phyloP scores from a whole-genome alignment of 805 yeast species.

The Pichia exigua region DNA sequence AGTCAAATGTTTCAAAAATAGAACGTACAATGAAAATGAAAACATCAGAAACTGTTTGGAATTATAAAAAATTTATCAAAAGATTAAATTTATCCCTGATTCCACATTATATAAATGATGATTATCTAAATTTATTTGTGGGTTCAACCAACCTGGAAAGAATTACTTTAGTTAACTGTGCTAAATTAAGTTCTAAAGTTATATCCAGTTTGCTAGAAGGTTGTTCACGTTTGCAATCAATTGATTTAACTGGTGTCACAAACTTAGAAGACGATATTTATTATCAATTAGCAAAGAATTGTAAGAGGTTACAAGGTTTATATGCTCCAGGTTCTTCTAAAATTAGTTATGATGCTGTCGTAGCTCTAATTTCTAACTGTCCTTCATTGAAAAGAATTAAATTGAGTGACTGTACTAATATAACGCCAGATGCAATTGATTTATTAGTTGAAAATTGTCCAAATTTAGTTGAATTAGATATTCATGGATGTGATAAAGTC shows the following conservation, averaged over 20 bases:
- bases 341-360: conserved; percentile 61
- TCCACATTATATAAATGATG: conserved; percentile 59
- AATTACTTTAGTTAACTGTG: conserved; percentile 76
- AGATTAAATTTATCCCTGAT: conserved; percentile 75
- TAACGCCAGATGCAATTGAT: conserved; percentile 56
- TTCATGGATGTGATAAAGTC: conserved; percentile 72
- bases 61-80: conserved; percentile 61
- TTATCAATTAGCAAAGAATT: conserved; percentile 55
- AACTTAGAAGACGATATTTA: conserved; percentile 66
- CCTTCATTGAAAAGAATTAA: conserved; percentile 76
- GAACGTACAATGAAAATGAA: conserved; percentile 47
- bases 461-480: conserved; percentile 79
- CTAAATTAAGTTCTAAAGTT: conserved; percentile 51
- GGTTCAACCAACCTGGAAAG: conserved; percentile 78
- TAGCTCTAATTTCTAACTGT: conserved; percentile 51
- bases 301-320: conserved; percentile 77
- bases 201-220: conserved; percentile 53
- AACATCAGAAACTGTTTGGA: conserved; percentile 46
- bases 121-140: conserved; percentile 47
- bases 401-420: conserved; percentile 59
- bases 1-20: conserved; percentile 43
- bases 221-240: conserved; percentile 69
- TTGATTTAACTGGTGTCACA: conserved; percentile 77
- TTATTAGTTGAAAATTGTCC: conserved; percentile 66
- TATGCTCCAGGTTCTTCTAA: conserved; percentile 78